These are phyloP conservation scores for Cryptosporidium ryanae DNA, from an alignment of 169 alveolate species.

Conservation along the genomic window DNA sequence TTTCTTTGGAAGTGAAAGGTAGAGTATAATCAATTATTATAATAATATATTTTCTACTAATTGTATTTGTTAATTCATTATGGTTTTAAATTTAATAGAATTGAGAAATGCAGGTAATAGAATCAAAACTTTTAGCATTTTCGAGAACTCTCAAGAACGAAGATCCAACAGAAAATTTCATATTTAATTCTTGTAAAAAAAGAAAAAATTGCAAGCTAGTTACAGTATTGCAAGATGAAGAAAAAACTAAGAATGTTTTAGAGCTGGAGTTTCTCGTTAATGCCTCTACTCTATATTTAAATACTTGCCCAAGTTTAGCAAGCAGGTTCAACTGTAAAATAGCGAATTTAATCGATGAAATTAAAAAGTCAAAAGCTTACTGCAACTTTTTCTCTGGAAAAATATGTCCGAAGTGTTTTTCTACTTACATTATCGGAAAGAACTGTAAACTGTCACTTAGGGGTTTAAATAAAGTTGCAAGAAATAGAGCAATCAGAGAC, in stretches of 20 bases:
- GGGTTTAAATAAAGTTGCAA: conserved; percentile 3
- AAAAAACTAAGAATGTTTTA: not conserved
- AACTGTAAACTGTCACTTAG: conserved; percentile 17
- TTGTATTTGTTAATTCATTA: too few species aligned
- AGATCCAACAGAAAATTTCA: conserved; percentile 7
- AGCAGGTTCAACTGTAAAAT: conserved; percentile 35
- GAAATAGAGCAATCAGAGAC: conserved; percentile 1
- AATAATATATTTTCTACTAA: too few species aligned
- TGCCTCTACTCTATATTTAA: conserved; percentile 7
- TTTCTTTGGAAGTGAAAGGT: too few species aligned
- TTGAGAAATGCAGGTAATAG: conserved; percentile 22
- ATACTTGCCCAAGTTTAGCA: conserved; percentile 26
- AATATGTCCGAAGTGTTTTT: conserved; percentile 52
- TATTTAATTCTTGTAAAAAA: not conserved
- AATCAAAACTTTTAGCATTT: conserved; percentile 25
- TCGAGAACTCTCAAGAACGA: conserved; percentile 15
- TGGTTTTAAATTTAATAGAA: too few species aligned
- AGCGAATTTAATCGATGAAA: conserved; percentile 38
- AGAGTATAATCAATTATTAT: too few species aligned
- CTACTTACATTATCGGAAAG: conserved; percentile 19
- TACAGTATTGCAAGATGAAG: not conserved
- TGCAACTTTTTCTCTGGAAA: conserved; percentile 29
- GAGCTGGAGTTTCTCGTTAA: conserved; percentile 37
- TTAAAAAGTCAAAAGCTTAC: conserved; percentile 27
- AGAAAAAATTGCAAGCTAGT: conserved; percentile 8